Base-by-base conservation (phyloP, 768 basidiomycete genomes). In the Boletus barrowsii region DNA sequence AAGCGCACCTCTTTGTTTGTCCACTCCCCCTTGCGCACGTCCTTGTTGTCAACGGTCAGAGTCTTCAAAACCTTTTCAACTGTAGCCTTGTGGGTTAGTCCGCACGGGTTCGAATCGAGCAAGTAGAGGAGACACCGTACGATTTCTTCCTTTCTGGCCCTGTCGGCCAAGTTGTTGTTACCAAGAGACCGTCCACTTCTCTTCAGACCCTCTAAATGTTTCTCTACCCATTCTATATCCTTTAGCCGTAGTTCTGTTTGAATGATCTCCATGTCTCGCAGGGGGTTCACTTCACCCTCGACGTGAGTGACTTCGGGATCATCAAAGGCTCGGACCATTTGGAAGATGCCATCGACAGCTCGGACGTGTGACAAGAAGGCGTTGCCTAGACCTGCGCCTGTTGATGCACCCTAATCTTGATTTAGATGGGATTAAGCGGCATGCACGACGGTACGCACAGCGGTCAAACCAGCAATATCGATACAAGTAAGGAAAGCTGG, bases 271-370 rank as follows among this genome's bases (percentile, higher is more conserved):
- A 98, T 98, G 73, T 99, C 97, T 55, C 97, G 88, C 37, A 90
- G 58, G 11, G 97, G 97, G 72, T 98, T 81, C 53, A 99, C 94
- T 63, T 98, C 97, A 42, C 97, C 97, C 74, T 98, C 97, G 58
- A 98, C 96, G 72, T 99, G 97, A 62, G 89, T 98, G 69, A 99
- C 94, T 64, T 99, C 97, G n/a, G 94, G 88, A 65, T 99, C 97
- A 66, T 98, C 97, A 69, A 99, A 99, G 6, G 96, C 94, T 48
- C 97, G 90, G 53, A 98, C 86, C 58, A 98, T 87, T 70, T 98
- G 97, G 80, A 98, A 99, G 66, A 99, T 99, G 64, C 97, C 97
- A 68, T 99, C 97, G 56, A 98, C 96, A 10, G 97, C 92, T 53
- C 97, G 89, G 41, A 99, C 95, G 69, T 98, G 93, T 11, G 94